phyloP scores from a whole-genome alignment of 495 filamentous ascomycete genomes.

The Penicillium herquei region DNA sequence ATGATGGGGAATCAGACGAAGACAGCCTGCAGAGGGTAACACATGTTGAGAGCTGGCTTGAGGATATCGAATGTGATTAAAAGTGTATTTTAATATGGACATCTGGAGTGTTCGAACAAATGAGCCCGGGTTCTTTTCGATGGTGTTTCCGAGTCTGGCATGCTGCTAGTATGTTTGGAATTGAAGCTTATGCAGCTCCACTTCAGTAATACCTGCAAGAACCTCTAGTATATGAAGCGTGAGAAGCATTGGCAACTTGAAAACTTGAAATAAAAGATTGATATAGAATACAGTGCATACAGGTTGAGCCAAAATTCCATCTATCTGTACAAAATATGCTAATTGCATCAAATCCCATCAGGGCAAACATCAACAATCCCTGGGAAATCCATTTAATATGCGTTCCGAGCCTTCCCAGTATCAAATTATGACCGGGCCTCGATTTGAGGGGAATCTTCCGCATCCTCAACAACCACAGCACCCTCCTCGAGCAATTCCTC shows the following conservation, averaged over 20 bases:
- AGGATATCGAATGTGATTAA: conserved; percentile 1
- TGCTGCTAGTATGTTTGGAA: too few species aligned
- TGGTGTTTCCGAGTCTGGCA: too few species aligned
- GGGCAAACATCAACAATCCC: not conserved
- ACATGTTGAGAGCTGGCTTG: conserved; percentile 7
- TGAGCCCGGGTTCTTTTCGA: too few species aligned
- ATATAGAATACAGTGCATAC: conserved; percentile 41
- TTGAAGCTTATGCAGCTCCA: too few species aligned
- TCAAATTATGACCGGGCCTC: conserved; percentile 27
- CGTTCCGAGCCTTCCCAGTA: conserved; percentile 4
- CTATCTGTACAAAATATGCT: conserved; percentile 42
- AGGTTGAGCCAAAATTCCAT: conserved; percentile 29
- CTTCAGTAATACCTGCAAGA: too few species aligned
- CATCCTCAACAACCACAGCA: conserved; percentile 38
- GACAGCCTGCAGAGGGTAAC: not conserved
- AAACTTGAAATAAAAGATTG: conserved; percentile 10
- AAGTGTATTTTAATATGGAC: too few species aligned
- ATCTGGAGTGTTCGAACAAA: too few species aligned
- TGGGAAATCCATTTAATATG: not conserved
- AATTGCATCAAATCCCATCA: conserved; percentile 19
- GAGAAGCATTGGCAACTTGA: not conserved
- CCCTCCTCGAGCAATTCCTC: conserved; percentile 54
- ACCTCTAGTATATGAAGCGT: not conserved
- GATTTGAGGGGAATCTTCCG: conserved; percentile 18
- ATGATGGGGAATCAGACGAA: conserved; percentile 7